A percentile compares a stretch with the other conserved stretches of the same genome.
These are phyloP conservation scores for Usnea hakonensis DNA, from an alignment of 495 filamentous ascomycete genomes.

Conservation along the genomic window DNA sequence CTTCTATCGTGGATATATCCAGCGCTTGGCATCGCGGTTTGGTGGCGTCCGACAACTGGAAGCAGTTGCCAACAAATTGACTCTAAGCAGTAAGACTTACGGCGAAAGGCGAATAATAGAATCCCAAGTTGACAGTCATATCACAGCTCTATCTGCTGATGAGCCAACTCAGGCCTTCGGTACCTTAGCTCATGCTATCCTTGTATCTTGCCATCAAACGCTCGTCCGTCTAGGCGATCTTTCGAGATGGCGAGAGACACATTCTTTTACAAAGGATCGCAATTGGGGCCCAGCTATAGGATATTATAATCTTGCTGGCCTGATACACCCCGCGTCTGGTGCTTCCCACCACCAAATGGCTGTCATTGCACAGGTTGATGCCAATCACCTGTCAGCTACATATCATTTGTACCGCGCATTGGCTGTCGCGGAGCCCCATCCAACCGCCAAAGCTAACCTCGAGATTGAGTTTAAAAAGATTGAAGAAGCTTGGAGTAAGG, in stretches of 20 bases:
- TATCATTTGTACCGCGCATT: constrained; percentile 86
- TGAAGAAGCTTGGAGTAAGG: constrained; percentile 50
- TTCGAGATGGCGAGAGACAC: constrained; percentile 78
- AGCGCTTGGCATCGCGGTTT: constrained; percentile 65
- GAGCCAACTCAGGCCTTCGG: constrained; percentile 36
- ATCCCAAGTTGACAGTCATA: constrained; percentile 14
- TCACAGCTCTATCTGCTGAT: constrained; percentile 30
- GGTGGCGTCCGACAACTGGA: constrained; percentile 64
- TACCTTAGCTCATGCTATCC: constrained; percentile 47
- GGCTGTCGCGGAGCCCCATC: constrained; percentile 62
- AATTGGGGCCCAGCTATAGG: constrained; percentile 75
- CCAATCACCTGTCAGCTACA: constrained; percentile 69
- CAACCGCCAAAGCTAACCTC: constrained; percentile 63
- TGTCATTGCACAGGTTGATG: constrained; percentile 68
- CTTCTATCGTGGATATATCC: constrained; percentile 81
- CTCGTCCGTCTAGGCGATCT: constrained; percentile 85
- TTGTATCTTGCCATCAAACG: constrained; percentile 71
- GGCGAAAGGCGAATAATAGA: background rate
- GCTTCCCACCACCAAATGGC: constrained; percentile 82
- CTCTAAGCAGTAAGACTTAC: constrained; percentile 45
- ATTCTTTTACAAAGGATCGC: constrained; percentile 53
- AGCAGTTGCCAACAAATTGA: constrained; percentile 60
- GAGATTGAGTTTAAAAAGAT: constrained; percentile 74
- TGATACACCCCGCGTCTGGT: constrained; percentile 70
- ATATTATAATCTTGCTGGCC: constrained; percentile 76